Evolutionary conservation across 176 grass and related monocot genomes (phyloP).

Genomic region (Puya raimondii): DNA sequence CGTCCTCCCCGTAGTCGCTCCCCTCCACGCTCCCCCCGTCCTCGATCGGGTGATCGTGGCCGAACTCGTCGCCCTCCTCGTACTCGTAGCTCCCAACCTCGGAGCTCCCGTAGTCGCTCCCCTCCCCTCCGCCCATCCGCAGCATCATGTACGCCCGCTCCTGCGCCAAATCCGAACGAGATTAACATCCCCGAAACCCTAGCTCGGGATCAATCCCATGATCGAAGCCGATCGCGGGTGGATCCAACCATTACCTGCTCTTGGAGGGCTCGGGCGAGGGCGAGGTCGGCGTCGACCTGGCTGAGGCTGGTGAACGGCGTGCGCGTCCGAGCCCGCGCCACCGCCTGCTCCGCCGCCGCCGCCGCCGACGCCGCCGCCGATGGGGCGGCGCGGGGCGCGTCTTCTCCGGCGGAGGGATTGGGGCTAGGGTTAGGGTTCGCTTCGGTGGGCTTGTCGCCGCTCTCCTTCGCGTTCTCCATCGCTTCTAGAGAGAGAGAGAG

Average conservation of each 20-base stretch:
- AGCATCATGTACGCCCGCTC: slow-evolving; percentile 99
- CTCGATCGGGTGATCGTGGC: slow-evolving; percentile 41
- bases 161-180: slow-evolving; percentile 31
- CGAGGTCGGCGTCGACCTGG: slow-evolving; percentile 96
- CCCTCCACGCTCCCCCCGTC: slow-evolving; percentile 41
- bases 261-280: slow-evolving; percentile 87
- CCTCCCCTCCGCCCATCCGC: slow-evolving; percentile 51
- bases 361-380: slow-evolving; percentile 23
- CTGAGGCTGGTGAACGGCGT: slow-evolving; percentile 77
- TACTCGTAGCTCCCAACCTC: slow-evolving; percentile 80
- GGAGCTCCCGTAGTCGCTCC: slow-evolving; percentile 82
- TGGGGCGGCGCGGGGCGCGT: not conserved
- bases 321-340: slow-evolving; percentile 12
- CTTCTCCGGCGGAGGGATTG: slow-evolving; percentile 19
- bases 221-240: not conserved
- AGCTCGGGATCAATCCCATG: not conserved
- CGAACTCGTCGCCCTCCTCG: slow-evolving; percentile 51
- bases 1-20: slow-evolving; percentile 73
- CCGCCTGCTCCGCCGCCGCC: slow-evolving; percentile 4
- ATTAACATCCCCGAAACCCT: slow-evolving; percentile 3
- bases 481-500: slow-evolving; percentile 14
- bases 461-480: slow-evolving; percentile 74
- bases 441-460: slow-evolving; percentile 36
- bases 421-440: slow-evolving; percentile 31
- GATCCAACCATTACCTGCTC: slow-evolving; percentile 55